Conservation (phyloP, 2,329 filamentous ascomycete species). For the Rhinocladiella similis region DNA sequence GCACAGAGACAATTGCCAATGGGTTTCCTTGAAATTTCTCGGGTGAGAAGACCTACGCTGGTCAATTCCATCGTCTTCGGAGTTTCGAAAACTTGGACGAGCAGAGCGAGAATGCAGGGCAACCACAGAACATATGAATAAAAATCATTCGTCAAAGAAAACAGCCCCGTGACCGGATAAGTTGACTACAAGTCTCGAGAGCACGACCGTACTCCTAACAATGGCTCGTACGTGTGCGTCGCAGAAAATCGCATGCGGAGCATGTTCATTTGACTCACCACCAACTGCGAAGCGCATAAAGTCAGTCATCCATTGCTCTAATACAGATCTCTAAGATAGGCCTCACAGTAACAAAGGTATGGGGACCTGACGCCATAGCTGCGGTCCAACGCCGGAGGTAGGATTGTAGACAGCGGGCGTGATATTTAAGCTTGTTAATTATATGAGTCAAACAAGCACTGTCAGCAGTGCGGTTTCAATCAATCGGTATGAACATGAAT, state of each 20-base stretch:
- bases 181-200: not conserved
- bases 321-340: no score
- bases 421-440: no score
- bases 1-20: slow-evolving; percentile 60
- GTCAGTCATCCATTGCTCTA: not conserved
- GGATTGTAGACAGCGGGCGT: no score
- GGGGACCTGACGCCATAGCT: slow-evolving; percentile 28
- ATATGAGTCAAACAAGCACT: no score
- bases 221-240: not conserved
- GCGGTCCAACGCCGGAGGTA: not conserved
- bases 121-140: not conserved
- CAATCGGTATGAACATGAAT: no score
- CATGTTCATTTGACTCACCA: not conserved
- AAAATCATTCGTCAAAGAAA: not conserved
- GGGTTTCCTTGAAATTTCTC: slow-evolving; percentile 58
- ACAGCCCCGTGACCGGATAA: not conserved
- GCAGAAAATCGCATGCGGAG: not conserved
- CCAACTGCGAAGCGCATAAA: not conserved
- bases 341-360: slow-evolving; percentile 30
- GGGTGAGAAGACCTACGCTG: slow-evolving; percentile 47
- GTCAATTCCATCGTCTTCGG: not conserved
- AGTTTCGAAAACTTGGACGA: not conserved
- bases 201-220: not conserved
- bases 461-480: no score
- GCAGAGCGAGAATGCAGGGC: no score